These are phyloP conservation scores for Fragilariopsis cylindrus DNA, from an alignment of 108 stramenopile genomes.

Conservation along the genomic window DNA sequence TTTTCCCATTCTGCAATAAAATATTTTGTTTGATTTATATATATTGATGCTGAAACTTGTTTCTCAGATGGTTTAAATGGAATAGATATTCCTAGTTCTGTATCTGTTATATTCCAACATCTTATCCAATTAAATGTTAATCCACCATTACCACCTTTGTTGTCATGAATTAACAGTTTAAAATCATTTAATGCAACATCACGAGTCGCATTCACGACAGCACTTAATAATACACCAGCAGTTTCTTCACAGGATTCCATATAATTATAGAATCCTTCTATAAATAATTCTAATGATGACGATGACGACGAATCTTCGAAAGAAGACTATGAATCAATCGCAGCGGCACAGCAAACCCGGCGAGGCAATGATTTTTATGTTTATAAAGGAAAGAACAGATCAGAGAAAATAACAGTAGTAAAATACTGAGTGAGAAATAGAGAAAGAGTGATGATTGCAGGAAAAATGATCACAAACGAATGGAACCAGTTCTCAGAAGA, in stretches of 20 bases:
- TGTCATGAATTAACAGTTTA: not conserved
- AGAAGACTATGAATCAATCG: too few relatives aligned
- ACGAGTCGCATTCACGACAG: not conserved
- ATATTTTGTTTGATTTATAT: not conserved
- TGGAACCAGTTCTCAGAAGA: too few relatives aligned
- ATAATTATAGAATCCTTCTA: not conserved
- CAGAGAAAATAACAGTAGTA: too few relatives aligned
- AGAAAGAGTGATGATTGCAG: too few relatives aligned
- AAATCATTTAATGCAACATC: not conserved
- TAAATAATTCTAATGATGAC: not conserved
- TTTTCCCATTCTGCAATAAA: not conserved
- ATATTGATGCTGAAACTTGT: not conserved
- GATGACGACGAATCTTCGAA: not conserved
- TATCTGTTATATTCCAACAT: not conserved
- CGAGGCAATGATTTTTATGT: too few relatives aligned
- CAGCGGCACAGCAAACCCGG: too few relatives aligned
- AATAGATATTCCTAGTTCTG: not conserved
- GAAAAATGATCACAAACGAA: too few relatives aligned
- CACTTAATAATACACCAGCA: not conserved
- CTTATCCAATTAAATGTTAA: constrained; percentile 7
- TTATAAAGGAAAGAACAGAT: too few relatives aligned
- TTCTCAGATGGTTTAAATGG: not conserved
- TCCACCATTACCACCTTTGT: not conserved
- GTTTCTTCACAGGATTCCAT: not conserved
- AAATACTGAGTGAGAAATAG: too few relatives aligned